These are phyloP conservation scores for Pestalotiopsis fici DNA, from an alignment of 2,329 filamentous ascomycete genomes.

Conservation along the genomic window DNA sequence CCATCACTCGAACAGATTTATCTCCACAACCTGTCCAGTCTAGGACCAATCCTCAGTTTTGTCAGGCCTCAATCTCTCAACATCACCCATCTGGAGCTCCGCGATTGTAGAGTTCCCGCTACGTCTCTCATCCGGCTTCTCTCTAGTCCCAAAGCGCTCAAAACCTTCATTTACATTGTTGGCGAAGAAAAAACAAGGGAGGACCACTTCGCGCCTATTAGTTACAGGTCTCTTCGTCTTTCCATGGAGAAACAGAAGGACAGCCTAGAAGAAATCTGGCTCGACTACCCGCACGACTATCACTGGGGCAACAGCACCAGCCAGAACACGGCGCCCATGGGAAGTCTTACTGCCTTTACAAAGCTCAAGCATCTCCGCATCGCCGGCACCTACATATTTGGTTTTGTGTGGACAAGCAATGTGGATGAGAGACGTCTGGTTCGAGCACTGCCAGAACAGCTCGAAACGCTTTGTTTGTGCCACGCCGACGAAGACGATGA, in stretches of 20 bases:
- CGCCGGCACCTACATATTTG: constrained; percentile 12
- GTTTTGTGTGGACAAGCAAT: constrained; percentile 9
- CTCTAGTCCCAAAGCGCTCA: constrained; percentile 4
- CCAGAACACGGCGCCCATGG: constrained; percentile 10
- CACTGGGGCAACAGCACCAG: constrained; percentile 7
- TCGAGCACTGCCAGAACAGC: constrained; percentile 9
- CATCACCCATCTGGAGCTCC: constrained; percentile 10
- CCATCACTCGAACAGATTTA: constrained; percentile 5
- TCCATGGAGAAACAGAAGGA: constrained; percentile 10
- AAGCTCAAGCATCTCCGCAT: constrained; percentile 13
- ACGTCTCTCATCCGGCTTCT: constrained; percentile 2
- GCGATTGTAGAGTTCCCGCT: constrained; percentile 12
- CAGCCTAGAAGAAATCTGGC: constrained; percentile 11
- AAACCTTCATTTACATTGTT: constrained; percentile 12
- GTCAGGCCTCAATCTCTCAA: not conserved
- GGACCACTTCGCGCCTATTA: constrained; percentile 11
- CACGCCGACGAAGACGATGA: constrained; percentile 15
- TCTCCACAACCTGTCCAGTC: constrained; percentile 5
- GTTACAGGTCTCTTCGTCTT: constrained; percentile 6
- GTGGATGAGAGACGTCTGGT: constrained; percentile 8
- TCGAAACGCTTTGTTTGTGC: constrained; percentile 3
- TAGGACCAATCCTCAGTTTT: not conserved
- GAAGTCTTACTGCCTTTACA: constrained; percentile 6
- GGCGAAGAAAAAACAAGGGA: constrained; percentile 11
- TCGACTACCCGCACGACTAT: constrained; percentile 14